These are phyloP conservation scores for Barnettozyma wickerhamii DNA, from an alignment of 805 yeast genomes.

Conservation along the genomic window DNA sequence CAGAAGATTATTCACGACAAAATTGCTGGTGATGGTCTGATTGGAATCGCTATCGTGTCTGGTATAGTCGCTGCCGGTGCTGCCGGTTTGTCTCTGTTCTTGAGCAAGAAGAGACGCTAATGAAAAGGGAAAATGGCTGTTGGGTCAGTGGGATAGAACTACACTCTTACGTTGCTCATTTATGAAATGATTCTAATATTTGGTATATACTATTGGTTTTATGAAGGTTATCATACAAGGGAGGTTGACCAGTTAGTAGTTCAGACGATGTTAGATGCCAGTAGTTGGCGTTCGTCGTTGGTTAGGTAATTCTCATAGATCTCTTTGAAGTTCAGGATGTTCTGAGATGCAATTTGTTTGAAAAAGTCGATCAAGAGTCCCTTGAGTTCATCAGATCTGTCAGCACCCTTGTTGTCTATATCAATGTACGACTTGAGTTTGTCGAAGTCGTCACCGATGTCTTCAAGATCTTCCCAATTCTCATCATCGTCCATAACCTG, in stretches of 20 bases:
- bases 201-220: neutral
- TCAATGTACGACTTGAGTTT: conserved; percentile 55
- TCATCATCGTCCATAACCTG: conserved; percentile 55
- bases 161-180: too few species aligned
- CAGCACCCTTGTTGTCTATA: conserved; percentile 26
- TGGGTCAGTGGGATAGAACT: too few species aligned
- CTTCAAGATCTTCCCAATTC: conserved; percentile 79
- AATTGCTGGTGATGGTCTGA: conserved; percentile 80
- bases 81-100: conserved; percentile 45
- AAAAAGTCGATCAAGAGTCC: conserved; percentile 46
- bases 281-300: conserved; percentile 49
- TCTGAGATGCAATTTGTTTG: conserved; percentile 47
- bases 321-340: conserved; percentile 44
- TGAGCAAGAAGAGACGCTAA: conserved; percentile 27
- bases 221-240: too few species aligned
- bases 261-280: conserved; percentile 46
- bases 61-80: conserved; percentile 85
- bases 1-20: conserved; percentile 77
- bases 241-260: too few species aligned
- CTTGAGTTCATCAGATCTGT: conserved; percentile 24
- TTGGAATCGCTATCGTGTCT: conserved; percentile 84
- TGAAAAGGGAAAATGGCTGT: too few species aligned
- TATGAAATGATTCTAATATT: too few species aligned
- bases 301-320: conserved; percentile 41
- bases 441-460: conserved; percentile 58